Conservation (phyloP, 202 grass and related monocot genomes). For the Panicum hallii region DNA sequence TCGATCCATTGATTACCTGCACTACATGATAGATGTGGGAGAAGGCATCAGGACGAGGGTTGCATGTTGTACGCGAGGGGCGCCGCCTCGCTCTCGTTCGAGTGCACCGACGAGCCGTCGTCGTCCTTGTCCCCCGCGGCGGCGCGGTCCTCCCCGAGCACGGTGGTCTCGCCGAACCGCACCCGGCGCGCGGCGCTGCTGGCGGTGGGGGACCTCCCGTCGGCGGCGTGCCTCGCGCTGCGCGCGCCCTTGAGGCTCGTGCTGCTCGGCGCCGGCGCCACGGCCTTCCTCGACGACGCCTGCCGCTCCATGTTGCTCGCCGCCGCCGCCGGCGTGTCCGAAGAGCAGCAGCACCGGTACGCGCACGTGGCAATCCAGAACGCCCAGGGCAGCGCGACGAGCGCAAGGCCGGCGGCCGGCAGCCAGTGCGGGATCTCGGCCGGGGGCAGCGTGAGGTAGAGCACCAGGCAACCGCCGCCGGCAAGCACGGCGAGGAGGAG, state of each 20-base stretch:
- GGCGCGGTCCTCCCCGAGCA: constrained; percentile 37
- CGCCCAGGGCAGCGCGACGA: constrained; percentile 55
- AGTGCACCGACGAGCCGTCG: constrained; percentile 45
- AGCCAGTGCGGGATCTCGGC: constrained; percentile 47
- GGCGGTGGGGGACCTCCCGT: neutral
- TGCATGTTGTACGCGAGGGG: constrained; percentile 39
- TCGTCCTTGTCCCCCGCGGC: neutral
- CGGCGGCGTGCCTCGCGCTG: constrained; percentile 7
- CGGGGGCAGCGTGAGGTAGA: constrained; percentile 54
- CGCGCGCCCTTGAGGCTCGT: constrained; percentile 39
- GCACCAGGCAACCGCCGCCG: constrained; percentile 55
- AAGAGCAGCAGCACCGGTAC: constrained; percentile 48
- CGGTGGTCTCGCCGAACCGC: constrained; percentile 46
- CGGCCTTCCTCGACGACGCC: constrained; percentile 32
- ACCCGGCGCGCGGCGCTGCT: constrained; percentile 41
- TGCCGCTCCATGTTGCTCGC: constrained; percentile 9
- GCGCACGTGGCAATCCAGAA: constrained; percentile 65
- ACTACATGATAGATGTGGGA: neutral
- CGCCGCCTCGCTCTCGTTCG: constrained; percentile 56
- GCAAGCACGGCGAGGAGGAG: constrained; percentile 50
- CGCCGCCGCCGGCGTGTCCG: neutral
- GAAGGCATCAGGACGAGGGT: neutral
- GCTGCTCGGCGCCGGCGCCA: constrained; percentile 38
- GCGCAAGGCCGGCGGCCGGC: constrained; percentile 39
- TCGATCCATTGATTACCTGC: constrained; percentile 18